Conservation (phyloP, 2,329 filamentous ascomycete genomes). For the Elsinoe batatas region DNA sequence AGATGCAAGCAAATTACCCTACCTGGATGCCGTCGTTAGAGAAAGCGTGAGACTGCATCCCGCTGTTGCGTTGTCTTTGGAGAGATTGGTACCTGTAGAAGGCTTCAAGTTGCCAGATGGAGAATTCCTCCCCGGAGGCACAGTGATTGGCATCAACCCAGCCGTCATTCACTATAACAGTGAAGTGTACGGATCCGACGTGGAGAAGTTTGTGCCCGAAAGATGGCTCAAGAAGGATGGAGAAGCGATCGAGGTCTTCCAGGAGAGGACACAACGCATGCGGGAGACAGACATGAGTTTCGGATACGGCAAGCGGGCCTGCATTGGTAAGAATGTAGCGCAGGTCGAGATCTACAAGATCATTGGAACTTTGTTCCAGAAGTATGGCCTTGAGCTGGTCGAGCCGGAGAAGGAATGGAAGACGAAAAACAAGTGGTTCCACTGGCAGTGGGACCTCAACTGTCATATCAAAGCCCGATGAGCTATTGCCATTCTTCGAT, state of each 20-base stretch:
- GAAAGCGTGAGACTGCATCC: constrained; percentile 36
- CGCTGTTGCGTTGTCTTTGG: constrained; percentile 26
- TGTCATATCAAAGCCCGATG: background rate
- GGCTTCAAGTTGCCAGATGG: constrained; percentile 22
- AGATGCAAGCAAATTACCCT: constrained; percentile 38
- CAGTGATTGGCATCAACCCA: constrained; percentile 35
- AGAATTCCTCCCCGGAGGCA: constrained; percentile 29
- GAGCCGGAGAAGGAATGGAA: constrained; percentile 10
- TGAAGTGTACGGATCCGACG: constrained; percentile 30
- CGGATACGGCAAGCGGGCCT: constrained; percentile 13
- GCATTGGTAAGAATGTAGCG: constrained; percentile 14
- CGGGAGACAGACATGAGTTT: constrained; percentile 12
- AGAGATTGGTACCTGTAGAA: constrained; percentile 25
- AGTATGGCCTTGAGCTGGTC: constrained; percentile 9
- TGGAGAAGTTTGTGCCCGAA: constrained; percentile 35
- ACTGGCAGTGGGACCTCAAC: background rate
- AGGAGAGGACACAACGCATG: background rate
- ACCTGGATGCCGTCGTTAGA: constrained; percentile 45
- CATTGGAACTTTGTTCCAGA: constrained; percentile 11
- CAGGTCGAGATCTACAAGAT: constrained; percentile 14
- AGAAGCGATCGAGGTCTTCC: background rate
- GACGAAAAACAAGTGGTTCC: constrained; percentile 10
- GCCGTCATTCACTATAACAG: constrained; percentile 35
- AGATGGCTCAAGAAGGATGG: constrained; percentile 30
- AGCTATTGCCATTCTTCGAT: no score